Percentiles rank a stretch among this genome's conserved stretches.
phyloP scores from a whole-genome alignment of 345 rosid genomes.

The Excoecaria agallocha region DNA sequence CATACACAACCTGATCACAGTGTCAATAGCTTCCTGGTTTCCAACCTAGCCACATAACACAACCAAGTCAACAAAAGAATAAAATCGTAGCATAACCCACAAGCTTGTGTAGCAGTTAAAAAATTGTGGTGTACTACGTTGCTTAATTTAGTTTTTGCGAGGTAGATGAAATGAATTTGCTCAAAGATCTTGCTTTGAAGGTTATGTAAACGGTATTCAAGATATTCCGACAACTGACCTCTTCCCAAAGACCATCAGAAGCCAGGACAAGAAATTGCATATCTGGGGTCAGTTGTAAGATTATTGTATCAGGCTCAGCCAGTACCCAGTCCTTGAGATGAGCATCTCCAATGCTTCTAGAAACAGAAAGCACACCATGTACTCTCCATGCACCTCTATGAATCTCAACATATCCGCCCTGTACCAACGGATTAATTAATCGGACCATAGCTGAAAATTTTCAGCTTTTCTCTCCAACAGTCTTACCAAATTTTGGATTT shows the following conservation, averaged over 20 bases:
- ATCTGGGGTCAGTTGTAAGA: conserved; percentile 44
- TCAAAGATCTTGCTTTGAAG: not conserved
- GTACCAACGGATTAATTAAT: conserved; percentile 2
- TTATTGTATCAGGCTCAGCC: conserved; percentile 68
- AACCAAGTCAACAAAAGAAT: conserved; percentile 8
- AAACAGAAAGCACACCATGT: conserved; percentile 69
- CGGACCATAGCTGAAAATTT: not conserved
- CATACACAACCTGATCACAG: conserved; percentile 29
- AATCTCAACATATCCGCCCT: conserved; percentile 77
- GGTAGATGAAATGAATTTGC: not conserved
- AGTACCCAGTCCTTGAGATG: conserved; percentile 74
- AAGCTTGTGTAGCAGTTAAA: no score
- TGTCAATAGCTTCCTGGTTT: conserved; percentile 71
- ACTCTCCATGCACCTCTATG: conserved; percentile 82
- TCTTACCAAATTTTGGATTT: not conserved
- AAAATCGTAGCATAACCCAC: not conserved
- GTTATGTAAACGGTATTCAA: not conserved
- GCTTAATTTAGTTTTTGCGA: not conserved
- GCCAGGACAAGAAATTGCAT: conserved; percentile 81
- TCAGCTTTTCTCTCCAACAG: conserved; percentile 5
- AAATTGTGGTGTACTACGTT: not conserved
- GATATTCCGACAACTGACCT: conserved; percentile 31
- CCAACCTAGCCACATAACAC: conserved; percentile 42
- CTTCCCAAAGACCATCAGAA: conserved; percentile 83
- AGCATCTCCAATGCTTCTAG: conserved; percentile 85